Conservation (phyloP, 2,329 filamentous ascomycete species). For the Pestalotiopsis sp. region DNA sequence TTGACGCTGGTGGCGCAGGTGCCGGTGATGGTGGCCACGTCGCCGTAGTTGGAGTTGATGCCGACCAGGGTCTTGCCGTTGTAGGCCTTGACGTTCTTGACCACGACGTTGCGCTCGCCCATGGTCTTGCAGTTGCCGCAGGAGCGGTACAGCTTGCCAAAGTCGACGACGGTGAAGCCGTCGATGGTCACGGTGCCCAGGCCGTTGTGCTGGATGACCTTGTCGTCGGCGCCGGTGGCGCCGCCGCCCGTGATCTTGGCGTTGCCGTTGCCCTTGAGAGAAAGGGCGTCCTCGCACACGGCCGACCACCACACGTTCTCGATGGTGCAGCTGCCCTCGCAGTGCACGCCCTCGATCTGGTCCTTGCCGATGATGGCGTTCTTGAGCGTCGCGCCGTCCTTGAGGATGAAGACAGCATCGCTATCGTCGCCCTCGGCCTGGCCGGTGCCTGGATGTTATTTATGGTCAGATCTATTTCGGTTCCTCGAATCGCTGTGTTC, state of each 20-base stretch:
- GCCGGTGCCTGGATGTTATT: conserved; percentile 25
- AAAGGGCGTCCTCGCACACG: conserved; percentile 40
- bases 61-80: conserved; percentile 29
- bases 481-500: too few relatives aligned
- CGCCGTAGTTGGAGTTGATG: conserved; percentile 42
- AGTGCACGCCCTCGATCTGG: conserved; percentile 40
- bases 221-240: conserved; percentile 26
- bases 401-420: conserved; percentile 34
- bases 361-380: conserved; percentile 42
- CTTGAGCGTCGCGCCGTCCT: conserved; percentile 31
- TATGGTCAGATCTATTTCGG: neutral
- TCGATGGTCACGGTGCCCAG: conserved; percentile 17
- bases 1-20: conserved; percentile 22
- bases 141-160: conserved; percentile 47
- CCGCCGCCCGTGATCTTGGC: conserved; percentile 38
- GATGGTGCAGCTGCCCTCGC: conserved; percentile 24
- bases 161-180: conserved; percentile 39
- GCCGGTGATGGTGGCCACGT: conserved; percentile 28
- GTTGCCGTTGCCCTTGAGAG: conserved; percentile 26
- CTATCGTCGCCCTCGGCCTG: conserved; percentile 46
- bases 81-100: conserved; percentile 35
- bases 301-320: conserved; percentile 36
- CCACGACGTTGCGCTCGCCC: conserved; percentile 31
- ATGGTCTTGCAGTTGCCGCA: conserved; percentile 45
- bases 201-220: conserved; percentile 22